Evolutionary conservation across 148 eudicot genomes (phyloP), one percentile per base, ranked within the genome.

Genomic region (Talinum fruticosum): DNA sequence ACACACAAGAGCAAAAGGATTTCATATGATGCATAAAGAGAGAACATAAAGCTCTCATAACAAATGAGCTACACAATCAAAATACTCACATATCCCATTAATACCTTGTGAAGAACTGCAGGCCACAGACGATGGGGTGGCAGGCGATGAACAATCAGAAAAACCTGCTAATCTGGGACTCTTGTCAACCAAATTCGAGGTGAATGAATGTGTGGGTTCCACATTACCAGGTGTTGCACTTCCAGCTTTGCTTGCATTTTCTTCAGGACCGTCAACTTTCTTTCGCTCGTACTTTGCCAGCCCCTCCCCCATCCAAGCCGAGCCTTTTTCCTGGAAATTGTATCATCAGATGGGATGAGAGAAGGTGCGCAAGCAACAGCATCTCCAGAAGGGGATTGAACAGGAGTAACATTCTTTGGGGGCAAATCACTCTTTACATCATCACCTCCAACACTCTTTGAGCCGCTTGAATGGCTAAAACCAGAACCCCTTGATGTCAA

Each of bases 281-380:
- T 96, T 93, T 84, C 89, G 91, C 87, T 96, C 99, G 74, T 83
- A 96, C 87, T 96, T 93, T 36, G 97, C 97, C 81, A 96, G 83
- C 53, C 99, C 99, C 79, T 93, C 91, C 99, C 99, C 99, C 99
- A 96, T 8, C 93, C 88, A 76, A 96, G 91, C 21, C 99, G 95
- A 24, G 95, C 90, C 83, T 91, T 96, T 86, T 96, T 96, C 82
- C 90, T 84, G 73, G 92, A 89, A 76, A 61, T 45, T 26, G 81
- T 77, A 57, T 93, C 99, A 72, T 91, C 97, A 30, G 84, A 72
- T 23, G 81, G 77, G 71, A 79, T 81, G 68, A 75, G 75, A 69
- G 88, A 81, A 37, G 85, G 61, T 23, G 34, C 80, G 82, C 87
- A 81, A 8, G 83, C 84, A 75, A 69, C 80, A 72, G 81, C 87